Percentiles rank a stretch among this genome's conserved stretches.
Conservation (phyloP, 495 filamentous ascomycete species). For the Hapsidospora chrysogenum region DNA sequence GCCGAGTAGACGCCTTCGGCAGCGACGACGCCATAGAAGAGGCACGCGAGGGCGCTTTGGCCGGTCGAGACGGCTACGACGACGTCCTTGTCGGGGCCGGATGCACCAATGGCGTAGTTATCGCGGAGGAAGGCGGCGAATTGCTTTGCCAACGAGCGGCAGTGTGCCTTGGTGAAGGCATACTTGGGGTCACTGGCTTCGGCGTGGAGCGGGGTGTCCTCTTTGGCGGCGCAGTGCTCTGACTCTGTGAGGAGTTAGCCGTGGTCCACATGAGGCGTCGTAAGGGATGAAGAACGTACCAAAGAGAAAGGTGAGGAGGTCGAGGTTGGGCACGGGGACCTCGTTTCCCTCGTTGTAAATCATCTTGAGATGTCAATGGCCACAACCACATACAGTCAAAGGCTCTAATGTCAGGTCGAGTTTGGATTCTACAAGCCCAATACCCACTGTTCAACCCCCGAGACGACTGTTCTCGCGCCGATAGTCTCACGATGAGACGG, state of each 20-base stretch:
- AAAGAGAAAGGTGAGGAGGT: constrained; percentile 4
- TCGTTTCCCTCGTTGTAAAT: constrained; percentile 1
- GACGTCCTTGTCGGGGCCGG: constrained; percentile 31
- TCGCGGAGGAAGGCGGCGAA: constrained; percentile 29
- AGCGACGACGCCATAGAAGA: constrained; percentile 31
- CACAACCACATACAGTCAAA: too few relatives aligned
- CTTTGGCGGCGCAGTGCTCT: neutral
- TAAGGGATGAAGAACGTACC: neutral
- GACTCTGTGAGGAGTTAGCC: neutral
- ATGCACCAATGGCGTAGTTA: constrained; percentile 26
- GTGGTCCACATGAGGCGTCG: neutral
- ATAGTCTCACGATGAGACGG: too few relatives aligned
- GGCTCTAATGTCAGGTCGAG: too few relatives aligned
- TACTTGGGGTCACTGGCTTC: constrained; percentile 31
- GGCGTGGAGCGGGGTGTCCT: constrained; percentile 12
- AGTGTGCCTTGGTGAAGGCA: constrained; percentile 27
- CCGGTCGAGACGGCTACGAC: constrained; percentile 32
- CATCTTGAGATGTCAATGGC: too few relatives aligned
- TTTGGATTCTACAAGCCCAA: too few relatives aligned
- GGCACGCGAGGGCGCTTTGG: constrained; percentile 23
- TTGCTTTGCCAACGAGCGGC: constrained; percentile 22
- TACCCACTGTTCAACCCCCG: too few relatives aligned
- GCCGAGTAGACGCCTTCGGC: constrained; percentile 34
- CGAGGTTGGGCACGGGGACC: neutral
- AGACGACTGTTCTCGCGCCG: too few relatives aligned